Evolutionary conservation across 2,329 filamentous ascomycete genomes (phyloP).

Genomic region (Diaporthe destruens): DNA sequence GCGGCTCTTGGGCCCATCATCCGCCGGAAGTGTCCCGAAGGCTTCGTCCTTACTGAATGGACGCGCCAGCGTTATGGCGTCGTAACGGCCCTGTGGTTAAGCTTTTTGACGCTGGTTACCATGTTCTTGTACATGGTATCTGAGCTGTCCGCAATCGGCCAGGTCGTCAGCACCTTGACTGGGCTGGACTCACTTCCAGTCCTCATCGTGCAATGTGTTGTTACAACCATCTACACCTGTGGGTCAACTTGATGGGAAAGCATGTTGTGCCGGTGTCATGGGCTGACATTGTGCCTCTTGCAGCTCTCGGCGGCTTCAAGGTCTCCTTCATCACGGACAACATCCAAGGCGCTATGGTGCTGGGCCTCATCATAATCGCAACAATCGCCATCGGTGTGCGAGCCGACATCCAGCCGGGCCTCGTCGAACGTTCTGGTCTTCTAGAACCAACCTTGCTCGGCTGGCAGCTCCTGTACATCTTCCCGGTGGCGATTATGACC

Average conservation of each 20-base stretch:
- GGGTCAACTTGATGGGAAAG: slow-evolving; percentile 46
- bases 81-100: slow-evolving; percentile 78
- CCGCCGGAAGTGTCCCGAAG: slow-evolving; percentile 82
- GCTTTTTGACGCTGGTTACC: slow-evolving; percentile 82
- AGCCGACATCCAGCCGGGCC: slow-evolving; percentile 76
- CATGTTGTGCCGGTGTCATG: no score
- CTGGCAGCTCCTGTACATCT: slow-evolving; percentile 88
- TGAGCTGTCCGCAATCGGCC: slow-evolving; percentile 84
- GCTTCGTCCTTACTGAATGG: slow-evolving; percentile 89
- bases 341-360: slow-evolving; percentile 83
- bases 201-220: slow-evolving; percentile 80
- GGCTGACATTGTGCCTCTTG: background rate
- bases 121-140: slow-evolving; percentile 90
- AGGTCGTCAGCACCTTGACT: slow-evolving; percentile 81
- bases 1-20: slow-evolving; percentile 82
- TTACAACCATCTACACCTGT: slow-evolving; percentile 90
- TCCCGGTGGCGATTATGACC: slow-evolving; percentile 83
- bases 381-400: slow-evolving; percentile 83
- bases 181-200: slow-evolving; percentile 80
- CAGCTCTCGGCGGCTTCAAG: slow-evolving; percentile 83
- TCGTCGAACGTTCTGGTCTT: slow-evolving; percentile 77
- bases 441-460: slow-evolving; percentile 78
- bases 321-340: slow-evolving; percentile 89
- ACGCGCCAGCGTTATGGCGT: slow-evolving; percentile 82
- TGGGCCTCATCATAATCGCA: slow-evolving; percentile 80